Conservation (phyloP, 495 filamentous ascomycete genomes). For the Penicillium fimorum region DNA sequence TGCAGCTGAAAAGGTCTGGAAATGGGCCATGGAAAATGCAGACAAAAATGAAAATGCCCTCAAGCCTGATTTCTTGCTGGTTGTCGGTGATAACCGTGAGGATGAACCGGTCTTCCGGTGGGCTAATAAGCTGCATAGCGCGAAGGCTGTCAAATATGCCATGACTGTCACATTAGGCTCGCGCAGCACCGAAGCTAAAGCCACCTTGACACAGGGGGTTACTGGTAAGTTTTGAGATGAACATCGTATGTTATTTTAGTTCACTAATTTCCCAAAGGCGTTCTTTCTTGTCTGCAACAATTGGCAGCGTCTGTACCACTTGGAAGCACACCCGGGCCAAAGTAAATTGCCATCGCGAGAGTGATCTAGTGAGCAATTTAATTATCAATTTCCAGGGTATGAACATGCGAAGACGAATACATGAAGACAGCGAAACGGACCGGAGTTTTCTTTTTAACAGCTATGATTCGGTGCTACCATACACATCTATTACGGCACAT, state of each 20-base stretch:
- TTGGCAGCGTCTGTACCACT: slow-evolving; percentile 11
- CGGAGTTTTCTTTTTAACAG: slow-evolving; percentile 16
- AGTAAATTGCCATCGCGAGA: slow-evolving; percentile 1
- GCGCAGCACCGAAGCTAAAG: slow-evolving; percentile 81
- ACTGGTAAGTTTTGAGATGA: slow-evolving; percentile 53
- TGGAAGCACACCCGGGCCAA: slow-evolving; percentile 16
- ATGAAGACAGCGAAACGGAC: slow-evolving; percentile 15
- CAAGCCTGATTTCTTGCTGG: slow-evolving; percentile 75
- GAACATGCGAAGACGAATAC: slow-evolving; percentile 16
- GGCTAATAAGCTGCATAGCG: slow-evolving; percentile 70
- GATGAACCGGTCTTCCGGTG: slow-evolving; percentile 91
- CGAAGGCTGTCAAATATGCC: slow-evolving; percentile 59
- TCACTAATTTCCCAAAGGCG: slow-evolving; percentile 23
- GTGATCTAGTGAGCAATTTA: slow-evolving; percentile 2
- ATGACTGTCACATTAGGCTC: slow-evolving; percentile 81
- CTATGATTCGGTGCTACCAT: slow-evolving; percentile 7
- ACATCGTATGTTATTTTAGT: background rate
- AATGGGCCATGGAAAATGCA: slow-evolving; percentile 46
- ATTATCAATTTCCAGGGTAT: background rate
- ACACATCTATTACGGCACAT: slow-evolving; percentile 1
- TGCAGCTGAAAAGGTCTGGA: slow-evolving; percentile 67
- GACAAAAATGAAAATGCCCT: slow-evolving; percentile 36
- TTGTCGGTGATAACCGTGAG: slow-evolving; percentile 83
- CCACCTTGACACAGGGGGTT: slow-evolving; percentile 83
- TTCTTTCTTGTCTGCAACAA: slow-evolving; percentile 36